phyloP scores from a whole-genome alignment of 805 yeast species.

The Spathaspora passalidarum region DNA sequence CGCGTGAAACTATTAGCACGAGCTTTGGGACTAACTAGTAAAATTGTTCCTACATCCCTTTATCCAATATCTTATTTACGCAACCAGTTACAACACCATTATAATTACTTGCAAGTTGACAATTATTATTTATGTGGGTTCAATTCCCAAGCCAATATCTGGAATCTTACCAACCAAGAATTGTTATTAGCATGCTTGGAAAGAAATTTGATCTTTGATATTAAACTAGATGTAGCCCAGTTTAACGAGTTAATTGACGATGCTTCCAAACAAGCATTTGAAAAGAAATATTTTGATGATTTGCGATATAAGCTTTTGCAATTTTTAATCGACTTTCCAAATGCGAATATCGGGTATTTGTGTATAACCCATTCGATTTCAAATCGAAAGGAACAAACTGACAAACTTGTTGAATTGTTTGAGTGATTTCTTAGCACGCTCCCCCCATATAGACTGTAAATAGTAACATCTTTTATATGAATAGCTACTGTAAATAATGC shows the following conservation, averaged over 20 bases:
- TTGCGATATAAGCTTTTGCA: constrained; percentile 36
- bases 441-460: too few relatives aligned
- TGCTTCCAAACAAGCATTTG: constrained; percentile 8
- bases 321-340: constrained; percentile 39
- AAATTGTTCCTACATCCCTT: constrained; percentile 36
- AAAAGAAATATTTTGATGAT: constrained; percentile 20
- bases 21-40: constrained; percentile 35
- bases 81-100: constrained; percentile 32
- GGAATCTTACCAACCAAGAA: constrained; percentile 49
- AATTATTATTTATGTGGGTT: constrained; percentile 44
- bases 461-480: neutral
- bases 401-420: constrained; percentile 1
- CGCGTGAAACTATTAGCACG: constrained; percentile 36
- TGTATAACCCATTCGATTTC: constrained; percentile 19
- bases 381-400: neutral
- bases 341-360: constrained; percentile 39
- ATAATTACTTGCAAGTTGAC: constrained; percentile 49
- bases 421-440: constrained; percentile 3
- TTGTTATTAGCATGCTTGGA: constrained; percentile 52
- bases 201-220: constrained; percentile 47
- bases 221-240: constrained; percentile 17
- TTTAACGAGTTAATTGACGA: constrained; percentile 20
- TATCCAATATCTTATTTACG: constrained; percentile 39
- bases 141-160: constrained; percentile 38
- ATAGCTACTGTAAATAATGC: neutral